phyloP scores from a whole-genome alignment of 176 grass and related monocot species.

The Eragrostis nindensis region DNA sequence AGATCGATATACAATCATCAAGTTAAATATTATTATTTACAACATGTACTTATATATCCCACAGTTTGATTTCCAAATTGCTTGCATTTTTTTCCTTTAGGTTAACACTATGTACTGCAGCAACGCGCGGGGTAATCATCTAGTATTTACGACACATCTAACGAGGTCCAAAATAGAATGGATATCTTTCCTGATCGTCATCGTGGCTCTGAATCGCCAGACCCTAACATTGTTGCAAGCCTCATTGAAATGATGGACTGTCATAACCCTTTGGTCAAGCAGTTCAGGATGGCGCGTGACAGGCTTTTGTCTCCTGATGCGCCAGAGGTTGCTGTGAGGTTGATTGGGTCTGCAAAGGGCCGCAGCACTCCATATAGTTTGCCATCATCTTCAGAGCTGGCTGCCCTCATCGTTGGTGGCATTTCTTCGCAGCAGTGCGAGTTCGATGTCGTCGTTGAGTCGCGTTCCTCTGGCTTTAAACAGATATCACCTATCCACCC shows the following conservation, averaged over 20 bases:
- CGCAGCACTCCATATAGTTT: neutral
- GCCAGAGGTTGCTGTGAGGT: neutral
- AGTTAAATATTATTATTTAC: no score
- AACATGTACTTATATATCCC: no score
- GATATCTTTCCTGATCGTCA: no score
- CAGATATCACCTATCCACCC: neutral
- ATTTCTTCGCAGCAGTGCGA: fast-evolving
- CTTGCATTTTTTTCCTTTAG: no score
- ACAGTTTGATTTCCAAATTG: no score
- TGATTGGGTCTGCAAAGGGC: neutral
- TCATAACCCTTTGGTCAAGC: neutral
- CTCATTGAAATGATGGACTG: neutral
- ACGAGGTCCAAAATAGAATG: no score
- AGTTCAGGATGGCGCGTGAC: constrained; percentile 11
- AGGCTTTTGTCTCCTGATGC: neutral
- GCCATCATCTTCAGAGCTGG: neutral
- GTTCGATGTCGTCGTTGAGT: neutral
- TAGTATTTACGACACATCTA: no score
- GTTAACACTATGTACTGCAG: no score
- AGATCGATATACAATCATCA: no score
- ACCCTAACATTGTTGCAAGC: neutral
- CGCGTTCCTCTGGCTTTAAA: neutral
- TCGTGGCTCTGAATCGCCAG: no score
- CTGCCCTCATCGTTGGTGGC: neutral
- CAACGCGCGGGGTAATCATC: no score